Evolutionary conservation across 2,329 filamentous ascomycete species (phyloP).

Genomic region (Hypoxylon sp.): DNA sequence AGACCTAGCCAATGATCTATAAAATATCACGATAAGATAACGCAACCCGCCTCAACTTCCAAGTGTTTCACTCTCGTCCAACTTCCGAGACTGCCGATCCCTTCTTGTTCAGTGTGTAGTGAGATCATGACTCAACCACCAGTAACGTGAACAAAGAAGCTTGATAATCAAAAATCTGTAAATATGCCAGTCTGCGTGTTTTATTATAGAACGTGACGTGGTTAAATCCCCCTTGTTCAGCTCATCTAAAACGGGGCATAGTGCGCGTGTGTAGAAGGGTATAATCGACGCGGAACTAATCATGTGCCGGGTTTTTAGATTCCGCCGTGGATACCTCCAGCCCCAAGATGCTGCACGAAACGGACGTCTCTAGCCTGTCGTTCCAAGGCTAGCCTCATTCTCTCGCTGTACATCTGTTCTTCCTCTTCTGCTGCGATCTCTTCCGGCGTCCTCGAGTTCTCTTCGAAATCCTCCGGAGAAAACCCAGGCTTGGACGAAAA

Average conservation of each 20-base stretch:
- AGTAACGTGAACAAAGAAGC: constrained; percentile 9
- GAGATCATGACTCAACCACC: constrained; percentile 40
- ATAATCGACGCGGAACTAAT: constrained; percentile 28
- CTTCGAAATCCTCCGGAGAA: constrained; percentile 66
- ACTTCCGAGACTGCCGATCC: constrained; percentile 42
- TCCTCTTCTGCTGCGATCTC: constrained; percentile 67
- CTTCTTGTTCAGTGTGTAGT: constrained; percentile 28
- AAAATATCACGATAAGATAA: constrained; percentile 41
- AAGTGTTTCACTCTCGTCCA: constrained; percentile 30
- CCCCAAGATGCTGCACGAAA: constrained; percentile 78
- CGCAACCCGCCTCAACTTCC: constrained; percentile 40
- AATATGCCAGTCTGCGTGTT: constrained; percentile 25
- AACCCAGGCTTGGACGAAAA: constrained; percentile 71
- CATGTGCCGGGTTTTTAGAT: constrained; percentile 37
- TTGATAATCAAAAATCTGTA: constrained; percentile 32
- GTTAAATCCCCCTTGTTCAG: constrained; percentile 29
- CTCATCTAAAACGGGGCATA: constrained; percentile 20
- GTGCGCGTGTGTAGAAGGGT: constrained; percentile 11
- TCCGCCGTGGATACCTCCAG: constrained; percentile 57
- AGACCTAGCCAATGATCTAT: constrained; percentile 33
- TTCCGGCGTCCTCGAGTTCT: constrained; percentile 60
- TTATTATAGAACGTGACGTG: constrained; percentile 36
- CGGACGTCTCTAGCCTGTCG: constrained; percentile 83
- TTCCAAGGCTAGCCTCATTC: constrained; percentile 82
- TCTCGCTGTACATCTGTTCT: constrained; percentile 74